Percentiles rank a stretch among this genome's conserved stretches.
These are phyloP conservation scores for Trichoderma atrobrunneum DNA, from an alignment of 2,329 filamentous ascomycete genomes.

Conservation along the genomic window DNA sequence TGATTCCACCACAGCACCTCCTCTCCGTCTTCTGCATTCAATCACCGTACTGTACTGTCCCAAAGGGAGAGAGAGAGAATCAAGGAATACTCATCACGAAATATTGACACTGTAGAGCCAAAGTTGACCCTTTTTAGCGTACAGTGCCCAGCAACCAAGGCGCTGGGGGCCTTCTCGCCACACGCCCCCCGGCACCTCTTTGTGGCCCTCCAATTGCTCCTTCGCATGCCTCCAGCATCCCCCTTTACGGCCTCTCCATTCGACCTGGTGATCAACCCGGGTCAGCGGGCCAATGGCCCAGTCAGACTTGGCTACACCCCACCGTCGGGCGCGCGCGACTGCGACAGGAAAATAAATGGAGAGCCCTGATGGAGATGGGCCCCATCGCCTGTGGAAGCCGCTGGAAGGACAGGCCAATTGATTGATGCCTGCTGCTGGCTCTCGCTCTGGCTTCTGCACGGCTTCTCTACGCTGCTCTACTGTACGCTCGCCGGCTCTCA, in stretches of 20 bases:
- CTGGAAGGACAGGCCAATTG: slow-evolving; percentile 21
- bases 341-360: neutral
- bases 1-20: neutral
- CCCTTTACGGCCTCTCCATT: slow-evolving; percentile 15
- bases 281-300: slow-evolving; percentile 23
- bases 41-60: neutral
- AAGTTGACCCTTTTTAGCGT: neutral
- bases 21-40: neutral
- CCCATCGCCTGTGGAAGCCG: slow-evolving; percentile 23
- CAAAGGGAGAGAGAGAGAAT: neutral
- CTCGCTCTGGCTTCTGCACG: neutral
- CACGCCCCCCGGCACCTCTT: slow-evolving; percentile 3
- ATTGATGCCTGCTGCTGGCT: neutral
- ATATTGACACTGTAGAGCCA: neutral
- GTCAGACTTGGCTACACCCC: slow-evolving; percentile 17
- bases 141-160: neutral
- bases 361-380: neutral
- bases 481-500: neutral
- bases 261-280: slow-evolving; percentile 26
- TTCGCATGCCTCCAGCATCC: slow-evolving; percentile 17
- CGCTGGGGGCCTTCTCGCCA: neutral
- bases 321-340: slow-evolving; percentile 6
- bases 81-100: neutral
- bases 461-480: too few species aligned
- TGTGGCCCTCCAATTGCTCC: slow-evolving; percentile 14